Conservation (phyloP, 495 filamentous ascomycete genomes). For the Trichoderma erinaceum region DNA sequence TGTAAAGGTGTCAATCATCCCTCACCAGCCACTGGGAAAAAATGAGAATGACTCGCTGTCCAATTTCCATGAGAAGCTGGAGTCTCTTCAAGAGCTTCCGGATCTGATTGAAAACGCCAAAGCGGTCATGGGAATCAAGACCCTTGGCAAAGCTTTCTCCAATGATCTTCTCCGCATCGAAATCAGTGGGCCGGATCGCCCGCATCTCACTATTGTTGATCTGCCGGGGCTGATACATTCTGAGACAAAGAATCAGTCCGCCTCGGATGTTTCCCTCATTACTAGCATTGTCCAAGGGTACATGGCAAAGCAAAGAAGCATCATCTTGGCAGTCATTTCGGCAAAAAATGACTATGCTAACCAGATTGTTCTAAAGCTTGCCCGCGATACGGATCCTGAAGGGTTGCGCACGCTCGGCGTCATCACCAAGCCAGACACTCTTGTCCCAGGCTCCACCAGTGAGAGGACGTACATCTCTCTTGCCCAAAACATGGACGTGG, state of each 20-base stretch:
- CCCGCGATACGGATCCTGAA: slow-evolving; percentile 65
- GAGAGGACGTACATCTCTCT: slow-evolving; percentile 49
- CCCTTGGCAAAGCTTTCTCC: slow-evolving; percentile 40
- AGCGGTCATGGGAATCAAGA: slow-evolving; percentile 46
- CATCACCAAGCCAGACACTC: slow-evolving; percentile 74
- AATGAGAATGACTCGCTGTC: slow-evolving; percentile 24
- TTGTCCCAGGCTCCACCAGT: slow-evolving; percentile 41
- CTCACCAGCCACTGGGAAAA: slow-evolving; percentile 25
- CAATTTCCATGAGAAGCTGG: slow-evolving; percentile 25
- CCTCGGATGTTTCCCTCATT: slow-evolving; percentile 48
- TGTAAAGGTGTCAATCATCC: slow-evolving; percentile 42
- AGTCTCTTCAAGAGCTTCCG: slow-evolving; percentile 21
- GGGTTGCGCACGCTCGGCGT: slow-evolving; percentile 77
- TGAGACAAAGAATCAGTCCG: slow-evolving; percentile 41
- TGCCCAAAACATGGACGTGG: slow-evolving; percentile 54
- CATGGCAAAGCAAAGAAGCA: slow-evolving; percentile 52
- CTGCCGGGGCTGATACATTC: slow-evolving; percentile 60
- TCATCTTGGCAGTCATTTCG: slow-evolving; percentile 61
- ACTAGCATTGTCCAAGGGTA: slow-evolving; percentile 50
- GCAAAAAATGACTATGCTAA: slow-evolving; percentile 58
- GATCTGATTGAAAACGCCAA: slow-evolving; percentile 46
- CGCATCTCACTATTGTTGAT: slow-evolving; percentile 64
- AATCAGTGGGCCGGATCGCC: slow-evolving; percentile 54
- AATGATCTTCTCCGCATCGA: slow-evolving; percentile 66
- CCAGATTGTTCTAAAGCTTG: slow-evolving; percentile 62